phyloP scores from a whole-genome alignment of 1,284 basidiomycete species.

The Sutorius eximius region DNA sequence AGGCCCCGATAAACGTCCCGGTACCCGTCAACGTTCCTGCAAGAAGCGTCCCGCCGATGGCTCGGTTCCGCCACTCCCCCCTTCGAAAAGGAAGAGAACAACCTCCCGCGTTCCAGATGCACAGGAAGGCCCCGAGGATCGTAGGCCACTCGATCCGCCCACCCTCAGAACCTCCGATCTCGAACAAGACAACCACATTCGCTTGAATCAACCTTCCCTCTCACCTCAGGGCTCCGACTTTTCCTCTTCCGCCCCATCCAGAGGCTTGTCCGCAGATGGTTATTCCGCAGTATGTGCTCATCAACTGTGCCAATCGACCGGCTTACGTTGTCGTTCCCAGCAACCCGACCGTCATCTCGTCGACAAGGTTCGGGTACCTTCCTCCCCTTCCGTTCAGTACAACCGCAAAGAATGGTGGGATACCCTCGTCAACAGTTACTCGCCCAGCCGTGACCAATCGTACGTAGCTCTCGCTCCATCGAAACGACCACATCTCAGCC shows the following conservation, averaged over 20 bases:
- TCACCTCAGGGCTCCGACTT: conserved; percentile 34
- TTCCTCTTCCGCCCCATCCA: conserved; percentile 31
- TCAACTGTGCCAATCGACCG: background rate
- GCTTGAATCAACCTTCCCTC: conserved; percentile 32
- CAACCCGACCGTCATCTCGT: conserved; percentile 30
- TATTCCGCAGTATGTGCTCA: conserved; percentile 26
- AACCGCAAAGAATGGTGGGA: conserved; percentile 65
- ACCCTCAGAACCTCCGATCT: conserved; percentile 30
- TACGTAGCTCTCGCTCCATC: conserved; percentile 24
- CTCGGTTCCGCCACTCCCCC: conserved; percentile 44
- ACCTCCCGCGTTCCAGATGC: conserved; percentile 34
- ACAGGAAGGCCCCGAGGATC: conserved; percentile 33
- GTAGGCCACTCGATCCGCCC: conserved; percentile 30
- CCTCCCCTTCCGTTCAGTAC: conserved; percentile 44
- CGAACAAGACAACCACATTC: conserved; percentile 26
- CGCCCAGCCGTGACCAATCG: conserved; percentile 44
- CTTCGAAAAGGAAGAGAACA: conserved; percentile 61
- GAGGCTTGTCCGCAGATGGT: conserved; percentile 27
- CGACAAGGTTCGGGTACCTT: conserved; percentile 40
- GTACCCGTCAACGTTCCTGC: conserved; percentile 75
- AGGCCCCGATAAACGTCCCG: conserved; percentile 80
- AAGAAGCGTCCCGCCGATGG: conserved; percentile 70
- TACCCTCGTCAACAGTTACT: conserved; percentile 52
- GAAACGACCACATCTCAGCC: background rate
- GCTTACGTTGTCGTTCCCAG: conserved; percentile 12